Evolutionary conservation across 108 stramenopile genomes (phyloP).

Genomic region (Stephanodiscus triporus): DNA sequence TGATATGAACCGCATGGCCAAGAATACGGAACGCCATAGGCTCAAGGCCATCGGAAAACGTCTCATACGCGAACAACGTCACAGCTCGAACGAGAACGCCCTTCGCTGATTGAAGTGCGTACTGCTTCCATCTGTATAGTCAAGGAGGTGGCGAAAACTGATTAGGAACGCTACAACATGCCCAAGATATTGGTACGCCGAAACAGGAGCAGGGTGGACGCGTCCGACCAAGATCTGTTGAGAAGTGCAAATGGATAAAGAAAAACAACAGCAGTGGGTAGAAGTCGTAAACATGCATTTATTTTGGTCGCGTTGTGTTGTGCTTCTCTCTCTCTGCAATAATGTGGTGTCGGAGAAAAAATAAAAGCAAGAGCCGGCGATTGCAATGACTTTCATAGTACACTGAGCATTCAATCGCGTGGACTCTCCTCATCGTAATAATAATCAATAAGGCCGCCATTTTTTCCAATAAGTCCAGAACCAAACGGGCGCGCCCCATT

Average conservation of each 20-base stretch:
- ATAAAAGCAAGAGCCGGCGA: neutral
- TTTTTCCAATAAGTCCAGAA: too few relatives aligned
- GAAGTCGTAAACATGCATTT: neutral
- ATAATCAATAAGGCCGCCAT: too few relatives aligned
- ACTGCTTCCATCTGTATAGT: too few relatives aligned
- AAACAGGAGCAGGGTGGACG: neutral
- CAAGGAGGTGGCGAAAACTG: too few relatives aligned
- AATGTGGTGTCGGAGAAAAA: neutral
- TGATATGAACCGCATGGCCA: slow-evolving; percentile 8
- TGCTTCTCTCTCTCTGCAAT: neutral
- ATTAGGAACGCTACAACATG: too few relatives aligned
- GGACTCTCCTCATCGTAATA: neutral
- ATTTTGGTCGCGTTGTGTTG: neutral
- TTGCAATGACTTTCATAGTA: neutral
- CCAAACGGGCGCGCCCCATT: too few relatives aligned
- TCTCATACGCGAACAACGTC: slow-evolving; percentile 3
- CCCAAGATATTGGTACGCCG: neutral
- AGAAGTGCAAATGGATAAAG: neutral
- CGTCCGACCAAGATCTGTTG: neutral
- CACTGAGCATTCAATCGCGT: neutral
- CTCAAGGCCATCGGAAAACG: slow-evolving; percentile 27
- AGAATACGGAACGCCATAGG: slow-evolving; percentile 17
- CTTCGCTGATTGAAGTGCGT: neutral
- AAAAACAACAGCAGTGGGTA: neutral
- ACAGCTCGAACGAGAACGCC: neutral